Evolutionary conservation across 768 basidiomycete genomes (phyloP), one percentile per base, ranked within the genome.

Genomic region (Serendipita sp.): DNA sequence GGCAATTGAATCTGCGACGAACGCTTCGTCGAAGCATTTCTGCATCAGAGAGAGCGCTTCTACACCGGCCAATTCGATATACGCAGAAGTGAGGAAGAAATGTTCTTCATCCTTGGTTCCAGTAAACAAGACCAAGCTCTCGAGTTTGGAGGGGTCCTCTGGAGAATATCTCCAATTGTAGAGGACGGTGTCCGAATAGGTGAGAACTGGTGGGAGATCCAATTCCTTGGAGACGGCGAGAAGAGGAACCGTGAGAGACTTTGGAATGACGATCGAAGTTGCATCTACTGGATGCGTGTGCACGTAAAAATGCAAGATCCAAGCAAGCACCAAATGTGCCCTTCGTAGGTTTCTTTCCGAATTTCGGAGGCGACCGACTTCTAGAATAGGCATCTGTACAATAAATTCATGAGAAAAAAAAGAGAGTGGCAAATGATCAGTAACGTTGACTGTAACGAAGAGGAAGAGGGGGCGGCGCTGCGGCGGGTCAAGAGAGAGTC

Each of bases 121-220:
- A 0, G 94, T 92, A 76, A 96, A 95, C 44, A 81, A 75, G 1
- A 84, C 84, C 66, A 78, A 77, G 66, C 79, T 81, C 47, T 80
- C 80, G 62, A 93, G 77, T 70, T 90, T 97, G 69, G 83, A 80
- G 51, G 79, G 67, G 64, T 74, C 68, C 11, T 41, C 47, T 23
- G 68, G 48, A 3, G 60, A 51, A n/a, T 60, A 60, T 60, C 28
- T n/a, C 73, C 73, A 78, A 72, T 95, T 95, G 75, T 92, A 96
- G 32, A 96, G 80, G 5, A 96, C 92, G 34, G 86, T 86, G 72
- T 95, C 92, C 8, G 92, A 86, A 72, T 92, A 96, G 2, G 92
- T 96, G 65, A 92, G 78, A 45, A 95, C 78, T 0, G 94, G 91
- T 0, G 94, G 93, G 1, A 96, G 76, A 64, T 88, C 84, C 8